Evolutionary conservation across 306 rosid species (phyloP).

Genomic region (Aeschynomene evenia): DNA sequence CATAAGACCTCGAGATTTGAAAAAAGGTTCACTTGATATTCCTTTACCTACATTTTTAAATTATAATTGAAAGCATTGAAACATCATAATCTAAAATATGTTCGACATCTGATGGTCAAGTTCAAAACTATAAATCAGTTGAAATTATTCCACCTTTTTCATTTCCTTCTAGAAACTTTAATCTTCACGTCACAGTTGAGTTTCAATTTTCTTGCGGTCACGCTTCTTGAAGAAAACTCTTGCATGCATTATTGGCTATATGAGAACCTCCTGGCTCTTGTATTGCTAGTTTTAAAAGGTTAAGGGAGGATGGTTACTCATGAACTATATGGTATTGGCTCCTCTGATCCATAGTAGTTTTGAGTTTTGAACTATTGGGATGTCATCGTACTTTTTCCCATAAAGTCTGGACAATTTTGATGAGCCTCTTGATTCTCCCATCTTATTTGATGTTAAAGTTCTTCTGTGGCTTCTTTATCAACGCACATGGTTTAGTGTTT

Average conservation of each 20-base stretch:
- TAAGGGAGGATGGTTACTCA: background rate
- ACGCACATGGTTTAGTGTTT: too few species aligned
- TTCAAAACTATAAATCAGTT: background rate
- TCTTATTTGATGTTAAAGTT: slow-evolving; percentile 10
- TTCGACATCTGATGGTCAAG: slow-evolving; percentile 25
- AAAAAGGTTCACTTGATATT: slow-evolving; percentile 60
- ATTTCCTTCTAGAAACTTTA: background rate
- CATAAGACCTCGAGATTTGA: slow-evolving; percentile 78
- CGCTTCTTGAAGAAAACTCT: background rate
- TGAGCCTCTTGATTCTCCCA: background rate
- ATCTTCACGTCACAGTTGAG: background rate
- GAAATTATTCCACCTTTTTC: background rate
- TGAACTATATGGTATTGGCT: background rate
- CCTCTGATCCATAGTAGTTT: slow-evolving; percentile 5
- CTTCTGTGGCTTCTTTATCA: slow-evolving; percentile 15
- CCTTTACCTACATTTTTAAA: background rate
- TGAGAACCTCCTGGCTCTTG: slow-evolving; percentile 10
- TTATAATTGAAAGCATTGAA: slow-evolving; percentile 4
- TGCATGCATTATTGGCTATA: slow-evolving; percentile 10
- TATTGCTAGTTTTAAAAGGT: background rate
- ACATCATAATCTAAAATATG: background rate
- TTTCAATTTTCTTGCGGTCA: background rate
- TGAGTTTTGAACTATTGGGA: slow-evolving; percentile 20
- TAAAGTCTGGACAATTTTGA: slow-evolving; percentile 12
- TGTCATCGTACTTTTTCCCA: background rate